Evolutionary conservation across 768 basidiomycete genomes (phyloP).

Genomic region (Podaxis mareebaensis): DNA sequence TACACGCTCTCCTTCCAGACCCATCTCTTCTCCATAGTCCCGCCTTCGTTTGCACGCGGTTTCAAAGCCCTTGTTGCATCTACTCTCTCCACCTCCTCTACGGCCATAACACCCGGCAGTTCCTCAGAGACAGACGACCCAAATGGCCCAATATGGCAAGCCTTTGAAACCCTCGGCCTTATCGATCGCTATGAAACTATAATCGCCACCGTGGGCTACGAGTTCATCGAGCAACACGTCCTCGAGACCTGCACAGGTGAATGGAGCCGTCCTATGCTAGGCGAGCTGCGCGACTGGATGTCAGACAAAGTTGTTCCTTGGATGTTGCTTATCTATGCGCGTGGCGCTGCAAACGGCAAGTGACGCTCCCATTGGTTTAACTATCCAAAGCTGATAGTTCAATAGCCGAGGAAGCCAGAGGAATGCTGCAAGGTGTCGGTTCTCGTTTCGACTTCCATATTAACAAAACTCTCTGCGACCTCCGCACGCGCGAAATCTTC

Average conservation of each 20-base stretch:
- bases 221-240: constrained; percentile 80
- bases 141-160: constrained; percentile 45
- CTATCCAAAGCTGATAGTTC: constrained; percentile 6
- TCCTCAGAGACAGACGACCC: not conserved
- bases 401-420: constrained; percentile 68
- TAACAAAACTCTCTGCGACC: constrained; percentile 85
- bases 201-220: constrained; percentile 82
- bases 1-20: constrained; percentile 76
- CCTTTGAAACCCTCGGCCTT: constrained; percentile 72
- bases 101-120: not conserved
- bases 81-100: constrained; percentile 34
- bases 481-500: constrained; percentile 85
- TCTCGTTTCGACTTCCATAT: constrained; percentile 91
- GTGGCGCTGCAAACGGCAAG: constrained; percentile 59
- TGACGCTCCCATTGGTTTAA: constrained; percentile 15
- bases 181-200: constrained; percentile 83
- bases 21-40: constrained; percentile 69
- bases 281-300: constrained; percentile 73
- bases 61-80: constrained; percentile 68
- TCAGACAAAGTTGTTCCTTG: constrained; percentile 76
- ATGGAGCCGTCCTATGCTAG: constrained; percentile 70
- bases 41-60: constrained; percentile 63
- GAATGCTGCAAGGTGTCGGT: constrained; percentile 75
- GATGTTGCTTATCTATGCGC: constrained; percentile 81
- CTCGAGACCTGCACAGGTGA: constrained; percentile 60